phyloP scores from a whole-genome alignment of 2,329 filamentous ascomycete genomes.

The Tolypocladium guangdongense region DNA sequence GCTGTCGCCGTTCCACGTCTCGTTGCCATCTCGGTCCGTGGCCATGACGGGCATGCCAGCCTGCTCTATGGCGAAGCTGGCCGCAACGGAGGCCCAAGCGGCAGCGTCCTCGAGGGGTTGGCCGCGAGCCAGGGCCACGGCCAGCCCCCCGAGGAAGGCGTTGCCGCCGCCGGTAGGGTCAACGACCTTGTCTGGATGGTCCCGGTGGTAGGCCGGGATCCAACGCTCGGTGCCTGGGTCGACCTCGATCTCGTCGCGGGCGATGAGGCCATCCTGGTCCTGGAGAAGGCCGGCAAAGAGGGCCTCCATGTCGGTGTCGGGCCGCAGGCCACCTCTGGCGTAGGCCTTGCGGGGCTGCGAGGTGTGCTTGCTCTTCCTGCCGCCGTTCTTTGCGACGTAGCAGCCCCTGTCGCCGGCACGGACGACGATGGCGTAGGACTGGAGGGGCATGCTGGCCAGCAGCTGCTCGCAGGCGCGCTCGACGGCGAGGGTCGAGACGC shows the following conservation, averaged over 20 bases:
- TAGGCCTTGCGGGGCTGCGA: conserved; percentile 29
- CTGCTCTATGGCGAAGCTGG: conserved; percentile 91
- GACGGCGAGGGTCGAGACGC: conserved; percentile 39
- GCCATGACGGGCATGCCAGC: conserved; percentile 64
- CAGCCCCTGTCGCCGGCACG: conserved; percentile 64
- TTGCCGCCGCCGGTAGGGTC: conserved; percentile 95
- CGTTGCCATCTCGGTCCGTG: conserved; percentile 29
- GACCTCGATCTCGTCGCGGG: conserved; percentile 47
- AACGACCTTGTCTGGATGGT: conserved; percentile 44
- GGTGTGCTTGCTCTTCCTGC: conserved; percentile 30
- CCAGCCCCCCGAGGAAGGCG: conserved; percentile 61
- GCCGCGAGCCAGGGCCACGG: conserved; percentile 48
- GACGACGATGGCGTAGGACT: conserved; percentile 57
- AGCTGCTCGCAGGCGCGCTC: conserved; percentile 53
- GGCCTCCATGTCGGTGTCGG: conserved; percentile 52
- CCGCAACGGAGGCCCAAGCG: conserved; percentile 68
- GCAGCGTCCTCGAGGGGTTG: conserved; percentile 58
- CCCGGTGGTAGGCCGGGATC: conserved; percentile 65
- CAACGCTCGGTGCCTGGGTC: conserved; percentile 58
- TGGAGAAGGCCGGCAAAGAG: conserved; percentile 48
- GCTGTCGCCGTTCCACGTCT: conserved; percentile 51
- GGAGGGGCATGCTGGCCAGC: conserved; percentile 51
- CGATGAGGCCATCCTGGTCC: conserved; percentile 39
- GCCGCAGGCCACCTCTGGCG: conserved; percentile 40
- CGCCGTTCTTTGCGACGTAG: conserved; percentile 49